These are phyloP conservation scores for Ophiorrhiza pumila DNA, from an alignment of 257 asterid genomes.

Conservation along the genomic window DNA sequence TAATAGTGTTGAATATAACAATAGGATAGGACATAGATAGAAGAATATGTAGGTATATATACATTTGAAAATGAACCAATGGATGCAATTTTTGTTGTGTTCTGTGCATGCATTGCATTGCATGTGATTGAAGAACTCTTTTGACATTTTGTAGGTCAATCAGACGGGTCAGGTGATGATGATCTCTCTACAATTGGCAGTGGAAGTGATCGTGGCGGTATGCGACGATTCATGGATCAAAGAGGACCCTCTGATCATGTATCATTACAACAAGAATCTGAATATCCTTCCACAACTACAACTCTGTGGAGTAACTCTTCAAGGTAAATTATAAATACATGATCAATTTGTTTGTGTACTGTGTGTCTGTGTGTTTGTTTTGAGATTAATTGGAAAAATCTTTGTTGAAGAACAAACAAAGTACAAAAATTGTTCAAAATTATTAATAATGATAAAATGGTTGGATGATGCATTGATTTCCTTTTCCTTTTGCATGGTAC, in stretches of 20 bases:
- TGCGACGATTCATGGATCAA: conserved; percentile 50
- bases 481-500: conserved; percentile 68
- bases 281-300: conserved; percentile 45
- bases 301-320: conserved; percentile 93
- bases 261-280: conserved; percentile 46
- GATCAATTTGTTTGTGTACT: too few species aligned
- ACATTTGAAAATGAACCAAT: not conserved
- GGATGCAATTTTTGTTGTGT: not conserved
- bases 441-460: not conserved
- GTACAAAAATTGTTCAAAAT: conserved; percentile 12
- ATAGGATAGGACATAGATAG: not conserved
- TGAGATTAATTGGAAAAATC: not conserved
- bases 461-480: conserved; percentile 9
- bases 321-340: conserved; percentile 50
- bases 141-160: conserved; percentile 53
- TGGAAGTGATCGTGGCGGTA: conserved; percentile 30
- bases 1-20: not conserved
- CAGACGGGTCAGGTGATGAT: conserved; percentile 94
- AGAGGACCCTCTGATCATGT: conserved; percentile 56
- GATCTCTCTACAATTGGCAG: conserved; percentile 73
- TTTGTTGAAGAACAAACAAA: conserved; percentile 6
- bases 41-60: not conserved
- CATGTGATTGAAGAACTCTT: not conserved
- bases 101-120: conserved; percentile 16
- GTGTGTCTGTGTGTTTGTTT: not conserved